Base-by-base conservation (phyloP, 495 filamentous ascomycete species). In the Hypoxylon trugodes region DNA sequence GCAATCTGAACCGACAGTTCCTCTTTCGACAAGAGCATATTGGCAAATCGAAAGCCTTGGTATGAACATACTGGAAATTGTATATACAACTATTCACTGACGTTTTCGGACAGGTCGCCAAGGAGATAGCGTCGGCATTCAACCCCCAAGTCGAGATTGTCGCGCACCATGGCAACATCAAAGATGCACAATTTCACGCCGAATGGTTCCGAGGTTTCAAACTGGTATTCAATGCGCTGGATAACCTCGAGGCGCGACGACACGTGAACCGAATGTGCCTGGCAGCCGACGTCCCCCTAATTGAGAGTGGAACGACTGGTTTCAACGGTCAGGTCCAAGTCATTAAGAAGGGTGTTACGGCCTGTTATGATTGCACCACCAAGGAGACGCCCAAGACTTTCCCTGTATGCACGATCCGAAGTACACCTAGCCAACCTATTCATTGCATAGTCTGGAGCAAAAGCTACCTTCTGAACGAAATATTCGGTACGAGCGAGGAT, bases 391-490 rank as follows among this genome's bases (percentile, higher is more conserved):
- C 93, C 0, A 98, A 96, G 70, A 86, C 86, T 2, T 98, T 92
- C 71, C 92, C 95, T 4, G 91, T 99, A 16, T 99, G 95, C 75
- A 99, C 95, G 0, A 97, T 99, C 63, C 86, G 95, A 70, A 96
- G 91, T 69, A 98, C 91, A 1, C 95, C 95, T 0, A 91, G 87
- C 52, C 93, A 98, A 67, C 93, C 93, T 0, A 97, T 99, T 21
- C 95, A 99, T 73, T 98, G 95, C 77, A 99, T 99, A 41, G 93
- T 98, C n/a, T 99, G 95, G 95, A 93, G 85, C 0, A 99, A 98
- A 80, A 96, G 91, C 69, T 98, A 96, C 70, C 85, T 99, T 9
- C 86, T 98, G 57, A 91, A 90, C 56, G 94, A 98, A 69, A 87
- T 99, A 6, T 98, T 97, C 65, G 95, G 95, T 1, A 86, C 84